phyloP scores from a whole-genome alignment of 208 protist genomes.

The Hexamita inflata region DNA sequence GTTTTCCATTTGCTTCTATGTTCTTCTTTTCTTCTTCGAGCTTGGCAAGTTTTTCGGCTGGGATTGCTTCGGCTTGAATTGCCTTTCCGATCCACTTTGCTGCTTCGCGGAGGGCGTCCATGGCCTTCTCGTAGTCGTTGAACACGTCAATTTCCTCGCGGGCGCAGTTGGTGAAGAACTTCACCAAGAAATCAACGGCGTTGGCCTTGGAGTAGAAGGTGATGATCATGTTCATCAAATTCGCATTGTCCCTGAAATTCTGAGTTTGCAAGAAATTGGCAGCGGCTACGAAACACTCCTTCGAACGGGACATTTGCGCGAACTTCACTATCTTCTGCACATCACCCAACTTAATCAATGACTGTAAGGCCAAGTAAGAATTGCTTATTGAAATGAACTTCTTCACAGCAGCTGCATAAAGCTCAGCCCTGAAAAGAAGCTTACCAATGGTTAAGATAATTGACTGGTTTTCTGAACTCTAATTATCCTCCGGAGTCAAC shows the following conservation, averaged over 20 bases:
- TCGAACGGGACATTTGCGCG: conserved; percentile 3
- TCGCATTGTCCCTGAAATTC: background rate
- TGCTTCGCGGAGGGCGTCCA: background rate
- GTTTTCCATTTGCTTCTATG: background rate
- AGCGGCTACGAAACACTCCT: conserved; percentile 7
- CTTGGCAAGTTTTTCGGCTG: background rate
- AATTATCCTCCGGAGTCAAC: background rate
- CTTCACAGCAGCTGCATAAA: background rate
- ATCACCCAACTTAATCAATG: conserved; percentile 17
- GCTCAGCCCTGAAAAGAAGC: conserved; percentile 16
- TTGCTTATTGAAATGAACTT: conserved; percentile 17
- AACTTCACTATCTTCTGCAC: conserved; percentile 7
- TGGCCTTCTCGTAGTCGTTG: conserved; percentile 24
- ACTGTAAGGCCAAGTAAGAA: background rate
- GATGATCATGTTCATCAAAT: background rate
- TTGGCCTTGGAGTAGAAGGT: conserved; percentile 9
- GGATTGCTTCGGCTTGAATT: too few species aligned
- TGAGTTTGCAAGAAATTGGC: conserved; percentile 21
- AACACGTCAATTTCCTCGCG: conserved; percentile 2
- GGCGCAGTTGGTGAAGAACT: conserved; percentile 18
- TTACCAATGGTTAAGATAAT: conserved; percentile 9
- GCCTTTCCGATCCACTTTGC: too few species aligned
- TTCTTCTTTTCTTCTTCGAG: background rate
- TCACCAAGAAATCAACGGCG: background rate
- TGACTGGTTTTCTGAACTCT: background rate